phyloP scores from a whole-genome alignment of 2,329 filamentous ascomycete species.

The Lecanosticta acicola region DNA sequence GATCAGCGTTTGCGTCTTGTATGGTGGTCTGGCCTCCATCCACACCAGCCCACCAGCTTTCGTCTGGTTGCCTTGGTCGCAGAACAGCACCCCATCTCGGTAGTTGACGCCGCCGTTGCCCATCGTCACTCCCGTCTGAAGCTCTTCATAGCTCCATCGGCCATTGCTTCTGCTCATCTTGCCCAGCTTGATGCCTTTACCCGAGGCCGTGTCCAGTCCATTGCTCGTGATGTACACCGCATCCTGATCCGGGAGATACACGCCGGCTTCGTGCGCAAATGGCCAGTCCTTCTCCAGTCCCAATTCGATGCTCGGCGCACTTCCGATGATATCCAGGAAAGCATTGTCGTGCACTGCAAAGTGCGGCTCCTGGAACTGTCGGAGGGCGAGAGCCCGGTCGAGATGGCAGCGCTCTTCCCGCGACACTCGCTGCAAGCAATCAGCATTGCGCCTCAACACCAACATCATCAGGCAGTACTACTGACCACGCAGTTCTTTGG shows the following conservation, averaged over 20 bases:
- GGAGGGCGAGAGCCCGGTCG: slow-evolving; percentile 7
- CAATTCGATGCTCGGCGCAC: slow-evolving; percentile 17
- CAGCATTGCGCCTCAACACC: neutral
- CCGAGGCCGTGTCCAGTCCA: slow-evolving; percentile 16
- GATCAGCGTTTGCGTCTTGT: slow-evolving; percentile 37
- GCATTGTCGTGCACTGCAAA: slow-evolving; percentile 27
- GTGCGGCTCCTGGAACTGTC: slow-evolving; percentile 15
- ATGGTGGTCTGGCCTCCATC: slow-evolving; percentile 22
- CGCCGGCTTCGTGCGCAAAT: slow-evolving; percentile 37
- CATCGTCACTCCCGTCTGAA: slow-evolving; percentile 38
- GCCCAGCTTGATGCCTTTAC: slow-evolving; percentile 25
- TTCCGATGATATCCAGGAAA: slow-evolving; percentile 26
- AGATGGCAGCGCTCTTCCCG: slow-evolving; percentile 10
- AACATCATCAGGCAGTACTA: neutral
- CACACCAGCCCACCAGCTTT: slow-evolving; percentile 23
- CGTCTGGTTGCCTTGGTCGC: slow-evolving; percentile 27
- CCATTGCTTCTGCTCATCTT: slow-evolving; percentile 20
- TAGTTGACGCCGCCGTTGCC: slow-evolving; percentile 49
- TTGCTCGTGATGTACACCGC: slow-evolving; percentile 42
- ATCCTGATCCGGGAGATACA: slow-evolving; percentile 33
- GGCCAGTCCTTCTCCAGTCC: slow-evolving; percentile 24
- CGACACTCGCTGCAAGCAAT: slow-evolving; percentile 10
- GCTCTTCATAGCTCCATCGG: slow-evolving; percentile 41
- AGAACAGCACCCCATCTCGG: slow-evolving; percentile 31
- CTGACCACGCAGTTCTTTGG: slow-evolving; percentile 17